These are phyloP conservation scores for Trifolium pratense DNA, from an alignment of 306 rosid species.

Conservation along the genomic window DNA sequence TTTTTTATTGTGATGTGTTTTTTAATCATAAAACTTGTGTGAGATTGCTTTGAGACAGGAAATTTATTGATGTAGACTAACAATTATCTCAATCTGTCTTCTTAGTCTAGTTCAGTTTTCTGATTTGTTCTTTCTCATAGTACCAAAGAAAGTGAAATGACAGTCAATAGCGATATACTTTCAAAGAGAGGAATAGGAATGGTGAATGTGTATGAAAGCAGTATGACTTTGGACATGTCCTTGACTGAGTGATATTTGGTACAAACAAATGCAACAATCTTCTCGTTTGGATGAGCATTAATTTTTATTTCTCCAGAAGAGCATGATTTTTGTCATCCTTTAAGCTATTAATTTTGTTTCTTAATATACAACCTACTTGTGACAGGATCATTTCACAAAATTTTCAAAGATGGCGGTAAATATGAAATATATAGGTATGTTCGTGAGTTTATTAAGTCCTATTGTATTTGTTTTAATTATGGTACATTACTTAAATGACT, in stretches of 20 bases:
- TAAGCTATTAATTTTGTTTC: constrained; percentile 30
- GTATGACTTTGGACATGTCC: constrained; percentile 11
- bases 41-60: constrained; percentile 17
- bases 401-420: constrained; percentile 67
- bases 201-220: constrained; percentile 23
- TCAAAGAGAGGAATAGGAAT: neutral
- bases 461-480: constrained; percentile 1
- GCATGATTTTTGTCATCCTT: constrained; percentile 29
- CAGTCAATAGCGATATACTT: neutral
- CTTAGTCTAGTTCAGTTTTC: constrained; percentile 27
- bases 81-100: constrained; percentile 3
- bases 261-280: constrained; percentile 20
- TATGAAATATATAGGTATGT: constrained; percentile 91
- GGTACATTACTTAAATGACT: neutral
- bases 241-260: constrained; percentile 26
- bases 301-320: constrained; percentile 36
- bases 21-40: constrained; percentile 27
- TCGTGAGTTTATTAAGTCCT: neutral
- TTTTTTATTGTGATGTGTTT: neutral
- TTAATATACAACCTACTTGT: constrained; percentile 28
- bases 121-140: neutral
- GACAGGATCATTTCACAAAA: constrained; percentile 75
- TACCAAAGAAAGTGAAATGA: constrained; percentile 5
- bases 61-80: constrained; percentile 11
- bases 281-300: constrained; percentile 33